Evolutionary conservation across 805 yeast genomes (phyloP), one percentile per base, ranked within the genome.

Genomic region (Zygoascus biomembranicola): DNA sequence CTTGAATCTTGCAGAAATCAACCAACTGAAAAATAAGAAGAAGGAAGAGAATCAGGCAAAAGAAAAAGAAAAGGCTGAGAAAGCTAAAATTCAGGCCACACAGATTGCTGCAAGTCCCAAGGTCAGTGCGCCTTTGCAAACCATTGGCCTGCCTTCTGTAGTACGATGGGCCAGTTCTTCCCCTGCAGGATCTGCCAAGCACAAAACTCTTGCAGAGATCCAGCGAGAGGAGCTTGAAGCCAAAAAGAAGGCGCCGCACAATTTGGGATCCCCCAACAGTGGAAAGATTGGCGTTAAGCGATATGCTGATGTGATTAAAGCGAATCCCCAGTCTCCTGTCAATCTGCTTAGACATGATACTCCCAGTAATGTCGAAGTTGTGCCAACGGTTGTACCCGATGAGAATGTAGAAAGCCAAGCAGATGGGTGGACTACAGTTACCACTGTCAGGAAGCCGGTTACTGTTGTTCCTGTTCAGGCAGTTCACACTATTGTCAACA

Each of bases 141-240:
- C 32, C 23, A 9, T 9, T 23, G 18, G 32, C 16, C 32, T 26
- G 2, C 18, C 47, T 3, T 26, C 47, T 2, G 31, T 26, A 11
- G 49, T 32, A 46, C 18, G 32, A n/a, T 59, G 67, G 63, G 62
- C 60, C 20, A 51, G 56, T 28, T 52, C 61, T 31, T 47, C 55
- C 43, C 52, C 66, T 3, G 57, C 51, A 2, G 42, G 56, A 6
- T 18, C 60, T 5, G 56, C 56, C 2, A 64, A 66, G 8, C 63
- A 61, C 47, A 67, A 66, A 54, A 61, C 73, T 1, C 56, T 71
- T 26, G 66, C 68, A 11, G 69, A 71, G 50, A 70, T 71, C 51
- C 73, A 70, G 58, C 61, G 57, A 51, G 76, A 72, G 56, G 74
- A 70, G 52, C 68, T 61, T 46, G 64, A 60, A 31, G 59, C 63